Evolutionary conservation across 768 basidiomycete species (phyloP).

Genomic region (Tremella yokohamensis): DNA sequence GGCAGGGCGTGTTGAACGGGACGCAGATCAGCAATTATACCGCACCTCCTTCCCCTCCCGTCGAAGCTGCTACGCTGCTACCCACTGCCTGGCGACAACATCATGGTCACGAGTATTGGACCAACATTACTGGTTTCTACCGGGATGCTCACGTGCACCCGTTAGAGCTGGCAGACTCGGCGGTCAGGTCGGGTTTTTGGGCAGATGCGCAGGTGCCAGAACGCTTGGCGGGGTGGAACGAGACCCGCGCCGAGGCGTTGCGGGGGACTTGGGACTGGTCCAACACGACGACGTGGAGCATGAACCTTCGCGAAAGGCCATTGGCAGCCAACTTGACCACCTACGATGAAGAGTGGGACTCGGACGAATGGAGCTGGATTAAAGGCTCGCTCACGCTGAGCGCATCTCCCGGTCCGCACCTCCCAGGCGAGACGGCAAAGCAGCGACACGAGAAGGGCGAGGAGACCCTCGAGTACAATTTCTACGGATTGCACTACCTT

Average conservation of each 20-base stretch:
- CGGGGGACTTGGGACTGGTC: constrained; percentile 39
- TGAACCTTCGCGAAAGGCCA: constrained; percentile 36
- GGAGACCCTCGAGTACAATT: constrained; percentile 35
- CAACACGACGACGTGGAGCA: constrained; percentile 26
- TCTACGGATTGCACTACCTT: constrained; percentile 43
- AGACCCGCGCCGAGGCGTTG: constrained; percentile 28
- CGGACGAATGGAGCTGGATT: constrained; percentile 43
- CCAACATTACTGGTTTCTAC: constrained; percentile 49
- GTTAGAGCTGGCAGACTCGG: constrained; percentile 10
- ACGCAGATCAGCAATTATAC: constrained; percentile 35
- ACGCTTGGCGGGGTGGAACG: constrained; percentile 31
- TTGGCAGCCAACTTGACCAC: background rate
- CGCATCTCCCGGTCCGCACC: constrained; percentile 1
- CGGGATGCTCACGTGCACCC: constrained; percentile 32
- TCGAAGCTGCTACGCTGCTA: constrained; percentile 10
- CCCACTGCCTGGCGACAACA: constrained; percentile 14
- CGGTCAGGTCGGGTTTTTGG: constrained; percentile 18
- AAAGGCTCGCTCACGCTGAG: constrained; percentile 28
- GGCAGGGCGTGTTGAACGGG: constrained; percentile 30
- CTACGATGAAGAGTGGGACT: background rate
- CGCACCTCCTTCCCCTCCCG: constrained; percentile 7
- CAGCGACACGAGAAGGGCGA: background rate
- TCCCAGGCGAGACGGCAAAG: background rate
- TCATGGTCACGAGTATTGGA: constrained; percentile 15
- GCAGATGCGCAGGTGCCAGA: constrained; percentile 10